These are phyloP conservation scores for Chaetomiaceae sp. DNA, from an alignment of 2,329 filamentous ascomycete species.

Conservation along the genomic window DNA sequence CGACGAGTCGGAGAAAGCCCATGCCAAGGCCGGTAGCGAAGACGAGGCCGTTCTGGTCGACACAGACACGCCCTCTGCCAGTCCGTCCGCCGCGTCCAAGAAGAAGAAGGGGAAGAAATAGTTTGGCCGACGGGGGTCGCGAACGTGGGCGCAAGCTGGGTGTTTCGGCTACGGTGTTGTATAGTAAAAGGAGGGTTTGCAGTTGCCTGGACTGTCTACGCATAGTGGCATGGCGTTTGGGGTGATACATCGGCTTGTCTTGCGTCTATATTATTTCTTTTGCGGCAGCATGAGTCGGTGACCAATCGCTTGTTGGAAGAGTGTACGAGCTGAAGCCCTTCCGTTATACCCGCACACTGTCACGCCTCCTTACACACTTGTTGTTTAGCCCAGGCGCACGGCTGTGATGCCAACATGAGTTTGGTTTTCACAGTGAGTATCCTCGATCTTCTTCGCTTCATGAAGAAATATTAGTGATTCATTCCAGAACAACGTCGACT, in stretches of 20 bases:
- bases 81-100: slow-evolving; percentile 39
- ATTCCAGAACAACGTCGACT: no score
- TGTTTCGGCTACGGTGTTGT: slow-evolving; percentile 1
- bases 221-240: slow-evolving; percentile 24
- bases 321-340: not conserved
- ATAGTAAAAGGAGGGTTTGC: slow-evolving; percentile 3
- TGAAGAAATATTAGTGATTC: no score
- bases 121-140: not conserved
- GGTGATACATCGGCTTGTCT: slow-evolving; percentile 8
- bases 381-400: no score
- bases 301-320: not conserved
- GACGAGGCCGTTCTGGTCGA: slow-evolving; percentile 78
- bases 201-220: slow-evolving; percentile 6
- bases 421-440: no score
- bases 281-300: not conserved
- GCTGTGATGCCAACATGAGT: no score
- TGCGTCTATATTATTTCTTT: not conserved
- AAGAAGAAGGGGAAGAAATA: slow-evolving; percentile 61
- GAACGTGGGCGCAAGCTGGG: not conserved
- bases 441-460: no score
- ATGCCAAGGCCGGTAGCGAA: slow-evolving; percentile 45
- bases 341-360: not conserved
- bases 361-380: no score
- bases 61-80: slow-evolving; percentile 34
- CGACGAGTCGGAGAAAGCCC: slow-evolving; percentile 46